Percentiles rank a stretch among this genome's conserved stretches.
Evolutionary conservation across 2,329 filamentous ascomycete species (phyloP).

Genomic region (Gaeumannomyces sp.): DNA sequence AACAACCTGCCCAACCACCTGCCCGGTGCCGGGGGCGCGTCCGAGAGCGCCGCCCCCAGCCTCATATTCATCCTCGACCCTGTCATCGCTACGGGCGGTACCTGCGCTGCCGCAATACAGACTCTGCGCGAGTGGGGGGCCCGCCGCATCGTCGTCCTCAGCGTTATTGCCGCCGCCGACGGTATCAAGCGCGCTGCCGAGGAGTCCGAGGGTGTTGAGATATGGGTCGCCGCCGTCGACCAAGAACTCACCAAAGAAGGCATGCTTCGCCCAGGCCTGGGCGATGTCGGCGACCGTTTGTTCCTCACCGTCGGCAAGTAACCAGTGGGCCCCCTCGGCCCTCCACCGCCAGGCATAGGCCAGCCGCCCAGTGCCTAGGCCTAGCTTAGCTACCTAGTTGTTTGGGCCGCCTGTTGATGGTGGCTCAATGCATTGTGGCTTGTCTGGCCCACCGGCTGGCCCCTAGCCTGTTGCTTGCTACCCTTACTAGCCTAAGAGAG

Average conservation of each 20-base stretch:
- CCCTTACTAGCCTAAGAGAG: neutral
- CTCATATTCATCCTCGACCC: constrained; percentile 86
- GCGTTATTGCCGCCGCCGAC: constrained; percentile 64
- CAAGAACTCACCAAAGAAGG: constrained; percentile 65
- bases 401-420: too few species aligned
- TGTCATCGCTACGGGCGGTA: constrained; percentile 89
- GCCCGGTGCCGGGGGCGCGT: constrained; percentile 28
- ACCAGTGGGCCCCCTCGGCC: neutral
- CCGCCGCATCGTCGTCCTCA: constrained; percentile 69
- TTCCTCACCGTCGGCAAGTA: constrained; percentile 86
- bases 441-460: neutral
- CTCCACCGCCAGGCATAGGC: neutral
- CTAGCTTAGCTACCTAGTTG: neutral
- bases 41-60: constrained; percentile 31
- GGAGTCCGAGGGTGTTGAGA: constrained; percentile 68
- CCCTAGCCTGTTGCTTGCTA: neutral
- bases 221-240: constrained; percentile 82
- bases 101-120: constrained; percentile 82
- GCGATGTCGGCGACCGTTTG: constrained; percentile 84
- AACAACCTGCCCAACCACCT: constrained; percentile 85
- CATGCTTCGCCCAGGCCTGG: constrained; percentile 86
- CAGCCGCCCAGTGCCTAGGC: neutral
- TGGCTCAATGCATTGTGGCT: neutral
- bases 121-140: constrained; percentile 88
- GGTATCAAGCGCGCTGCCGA: constrained; percentile 67